Evolutionary conservation across 805 yeast genomes (phyloP), one percentile per base, ranked within the genome.

Genomic region (Lipomyces orientalis): DNA sequence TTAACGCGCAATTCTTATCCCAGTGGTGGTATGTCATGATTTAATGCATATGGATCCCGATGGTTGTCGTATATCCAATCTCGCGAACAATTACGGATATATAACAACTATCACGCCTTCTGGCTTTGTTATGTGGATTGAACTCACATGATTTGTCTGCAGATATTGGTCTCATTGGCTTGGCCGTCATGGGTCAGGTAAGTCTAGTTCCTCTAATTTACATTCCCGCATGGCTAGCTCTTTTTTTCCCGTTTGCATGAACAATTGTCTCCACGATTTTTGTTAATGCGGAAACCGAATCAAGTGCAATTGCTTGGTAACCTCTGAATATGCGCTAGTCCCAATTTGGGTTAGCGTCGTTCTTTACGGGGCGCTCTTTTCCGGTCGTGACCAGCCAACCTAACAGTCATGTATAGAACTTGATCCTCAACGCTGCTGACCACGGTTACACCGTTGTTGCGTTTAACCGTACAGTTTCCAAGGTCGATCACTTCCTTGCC

Each of bases 121-220:
- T 43, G 49, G 10, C 8, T 43, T 43, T 8, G 9, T n/a, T 16
- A 16, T 43, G 49, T 43, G 22, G 49, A 6, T 5, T 16, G 49
- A 43, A 43, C 49, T 43, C 49, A 43, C 49, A 43, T 43, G 49
- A 52, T 60, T 16, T 34, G 25, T 43, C 29, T 80, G 95, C 94
- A 86, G 99, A 94, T 89, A 88, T 94, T 82, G 99, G 98, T 83
- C 91, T 94, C 81, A 93, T 95, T 79, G 99, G 99, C 81, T 87
- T 94, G 87, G 99, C 99, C 90, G 99, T 94, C 75, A 94, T 94
- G 99, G 99, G 99, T 83, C 97, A 91, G 72, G 74, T 71, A 66
- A 29, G 75, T 51, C 31, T 25, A 8, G 6, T n/a, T 35, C 19
- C 51, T 25, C 35, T 22, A 14, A 56, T 5, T 46, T 33, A 33